phyloP scores from a whole-genome alignment of 192 early-diverging fungal genomes.

The Powellomyces hirtus region DNA sequence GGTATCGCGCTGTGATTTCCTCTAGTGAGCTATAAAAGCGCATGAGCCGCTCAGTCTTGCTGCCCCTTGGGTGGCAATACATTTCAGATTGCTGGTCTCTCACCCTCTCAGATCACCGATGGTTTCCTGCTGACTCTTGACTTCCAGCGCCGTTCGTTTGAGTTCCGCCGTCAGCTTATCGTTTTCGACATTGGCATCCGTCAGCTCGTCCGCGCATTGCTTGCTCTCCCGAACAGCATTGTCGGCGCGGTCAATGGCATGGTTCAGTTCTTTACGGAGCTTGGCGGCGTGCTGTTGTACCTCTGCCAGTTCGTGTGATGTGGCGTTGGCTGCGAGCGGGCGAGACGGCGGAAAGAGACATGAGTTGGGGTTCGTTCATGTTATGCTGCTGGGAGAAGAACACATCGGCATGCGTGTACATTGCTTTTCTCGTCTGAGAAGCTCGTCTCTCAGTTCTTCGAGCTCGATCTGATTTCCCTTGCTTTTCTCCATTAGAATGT shows the following conservation, averaged over 20 bases:
- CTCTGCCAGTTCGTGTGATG: background rate
- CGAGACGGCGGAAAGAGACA: background rate
- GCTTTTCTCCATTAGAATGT: constrained; percentile 38
- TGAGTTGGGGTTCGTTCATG: no score
- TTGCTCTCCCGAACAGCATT: constrained; percentile 24
- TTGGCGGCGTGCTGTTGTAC: background rate
- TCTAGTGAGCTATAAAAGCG: constrained; percentile 28
- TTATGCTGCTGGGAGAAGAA: background rate
- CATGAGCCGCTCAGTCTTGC: no score
- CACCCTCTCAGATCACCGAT: constrained; percentile 22
- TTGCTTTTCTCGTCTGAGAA: constrained; percentile 21
- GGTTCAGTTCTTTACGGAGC: constrained; percentile 7
- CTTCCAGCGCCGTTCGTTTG: background rate
- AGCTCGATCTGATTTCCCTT: constrained; percentile 17
- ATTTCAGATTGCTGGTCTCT: no score
- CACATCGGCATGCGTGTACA: constrained; percentile 12
- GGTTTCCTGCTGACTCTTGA: background rate
- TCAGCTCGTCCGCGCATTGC: constrained; percentile 12
- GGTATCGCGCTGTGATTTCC: constrained; percentile 41
- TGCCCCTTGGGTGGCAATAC: no score
- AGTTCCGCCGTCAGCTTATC: constrained; percentile 24
- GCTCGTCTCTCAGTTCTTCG: constrained; percentile 25
- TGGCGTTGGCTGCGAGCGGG: background rate
- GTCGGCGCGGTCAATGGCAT: background rate
- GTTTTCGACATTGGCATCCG: constrained; percentile 14